Evolutionary conservation across 805 yeast species (phyloP), one percentile per base, ranked within the genome.

Genomic region (Suhomyces sp.): DNA sequence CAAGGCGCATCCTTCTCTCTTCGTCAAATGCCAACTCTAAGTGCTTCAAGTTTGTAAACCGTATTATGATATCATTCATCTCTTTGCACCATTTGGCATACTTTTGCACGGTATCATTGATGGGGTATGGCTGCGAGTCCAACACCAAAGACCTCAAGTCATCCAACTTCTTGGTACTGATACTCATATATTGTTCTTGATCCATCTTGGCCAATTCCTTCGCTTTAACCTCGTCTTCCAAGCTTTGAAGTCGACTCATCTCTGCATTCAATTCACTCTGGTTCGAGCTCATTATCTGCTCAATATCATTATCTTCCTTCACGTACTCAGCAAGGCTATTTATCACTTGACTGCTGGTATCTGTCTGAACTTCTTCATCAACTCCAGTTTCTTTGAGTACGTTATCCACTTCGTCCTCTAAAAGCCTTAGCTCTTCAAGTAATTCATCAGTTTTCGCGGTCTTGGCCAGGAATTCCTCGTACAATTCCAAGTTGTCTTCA

Each of bases 71-170:
- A 5, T 46, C 50, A 28, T 43, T 51, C 49, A 53, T 49, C 19
- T 51, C 51, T 25, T 48, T 42, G 31, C 52, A 48, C 58, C 57
- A 52, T 35, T 51, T 46, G 14, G 52, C 57, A 29, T 33, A 44
- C 14, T 39, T 21, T 17, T 51, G 55, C 2, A 40, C 14, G 13
- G 37, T 28, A 27, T 42, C 42, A n/a, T 34, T 14, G 10, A 33
- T 13, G 11, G 33, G 25, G 17, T 20, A 31, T 10, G 30, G 19
- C 20, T 21, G 12, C 20, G 31, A 23, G 10, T 19, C 15, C 7
- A 11, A n/a, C 12, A 29, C 43, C 13, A 35, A 11, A 7, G 20
- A 15, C 17, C 31, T 25, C 18, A 39, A 28, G 11, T 35, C 34
- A 13, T 28, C 23, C 15, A 39, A 20, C 13, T 25, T 36, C 20